phyloP scores from a whole-genome alignment of 192 early-diverging fungal species.

The Coemansia sp. region DNA sequence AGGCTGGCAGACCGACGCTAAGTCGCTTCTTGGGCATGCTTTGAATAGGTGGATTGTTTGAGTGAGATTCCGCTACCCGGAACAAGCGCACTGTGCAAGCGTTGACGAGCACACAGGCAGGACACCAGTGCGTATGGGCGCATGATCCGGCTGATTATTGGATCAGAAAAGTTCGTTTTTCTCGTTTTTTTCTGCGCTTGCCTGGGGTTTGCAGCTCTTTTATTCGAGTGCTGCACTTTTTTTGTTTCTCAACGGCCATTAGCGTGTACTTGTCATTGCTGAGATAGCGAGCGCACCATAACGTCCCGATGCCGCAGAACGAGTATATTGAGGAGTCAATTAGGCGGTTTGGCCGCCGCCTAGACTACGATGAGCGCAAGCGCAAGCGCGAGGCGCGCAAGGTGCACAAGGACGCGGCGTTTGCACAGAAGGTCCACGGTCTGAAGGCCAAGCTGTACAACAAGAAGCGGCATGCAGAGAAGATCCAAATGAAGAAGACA shows the following conservation, averaged over 20 bases:
- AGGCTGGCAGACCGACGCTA: conserved; percentile 20
- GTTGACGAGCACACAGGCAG: background rate
- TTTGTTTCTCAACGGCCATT: background rate
- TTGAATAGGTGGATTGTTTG: conserved; percentile 3
- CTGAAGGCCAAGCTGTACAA: conserved; percentile 98
- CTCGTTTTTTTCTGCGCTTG: background rate
- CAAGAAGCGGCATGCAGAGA: conserved; percentile 96
- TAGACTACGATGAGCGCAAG: conserved; percentile 94
- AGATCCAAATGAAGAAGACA: conserved; percentile 99
- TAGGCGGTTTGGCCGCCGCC: conserved; percentile 91
- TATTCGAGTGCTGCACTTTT: background rate
- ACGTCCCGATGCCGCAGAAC: conserved; percentile 66
- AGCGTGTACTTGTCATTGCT: background rate
- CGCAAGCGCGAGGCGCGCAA: conserved; percentile 94
- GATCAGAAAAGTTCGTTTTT: conserved; percentile 1
- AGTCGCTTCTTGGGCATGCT: conserved; percentile 19
- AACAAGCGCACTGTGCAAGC: background rate
- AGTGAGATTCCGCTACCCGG: background rate
- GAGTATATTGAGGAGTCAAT: conserved; percentile 99
- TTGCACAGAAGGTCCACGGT: conserved; percentile 95
- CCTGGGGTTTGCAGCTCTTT: background rate
- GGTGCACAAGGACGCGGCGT: conserved; percentile 85
- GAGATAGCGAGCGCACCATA: background rate
- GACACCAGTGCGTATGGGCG: conserved; percentile 1
- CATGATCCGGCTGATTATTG: conserved; percentile 3